Conservation (phyloP, 2,329 filamentous ascomycete genomes). For the Colletotrichum brevisporum region DNA sequence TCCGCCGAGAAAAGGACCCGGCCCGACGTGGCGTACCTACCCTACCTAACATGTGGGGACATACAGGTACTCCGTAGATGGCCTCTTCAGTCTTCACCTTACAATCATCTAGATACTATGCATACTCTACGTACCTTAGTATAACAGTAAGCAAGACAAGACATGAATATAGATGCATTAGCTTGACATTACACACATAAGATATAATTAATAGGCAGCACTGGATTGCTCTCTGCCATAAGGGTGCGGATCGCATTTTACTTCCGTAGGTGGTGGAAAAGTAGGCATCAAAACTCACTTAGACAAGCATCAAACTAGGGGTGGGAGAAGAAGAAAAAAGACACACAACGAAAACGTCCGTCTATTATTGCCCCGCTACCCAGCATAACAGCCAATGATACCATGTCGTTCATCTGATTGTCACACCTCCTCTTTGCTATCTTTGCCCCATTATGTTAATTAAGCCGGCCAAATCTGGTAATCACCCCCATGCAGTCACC, state of each 20-base stretch:
- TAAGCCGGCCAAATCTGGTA: conserved; percentile 35
- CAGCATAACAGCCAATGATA: conserved; percentile 3
- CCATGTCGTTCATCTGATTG: neutral
- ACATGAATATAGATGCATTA: too few relatives aligned
- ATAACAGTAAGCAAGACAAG: too few relatives aligned
- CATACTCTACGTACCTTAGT: neutral
- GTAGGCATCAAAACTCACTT: too few relatives aligned
- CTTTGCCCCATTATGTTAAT: conserved; percentile 28
- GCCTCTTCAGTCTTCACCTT: too few relatives aligned
- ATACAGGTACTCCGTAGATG: too few relatives aligned
- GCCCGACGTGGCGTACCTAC: too few relatives aligned
- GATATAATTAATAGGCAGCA: neutral
- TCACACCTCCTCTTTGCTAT: conserved; percentile 19
- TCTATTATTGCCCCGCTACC: too few relatives aligned
- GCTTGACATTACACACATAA: neutral
- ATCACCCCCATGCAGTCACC: conserved; percentile 3
- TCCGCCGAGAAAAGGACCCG: too few relatives aligned
- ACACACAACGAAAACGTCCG: too few relatives aligned
- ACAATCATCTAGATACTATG: neutral
- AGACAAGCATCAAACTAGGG: neutral
- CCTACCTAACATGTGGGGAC: too few relatives aligned
- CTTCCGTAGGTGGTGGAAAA: too few relatives aligned
- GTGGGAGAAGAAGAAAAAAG: conserved; percentile 4
- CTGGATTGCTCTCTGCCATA: conserved; percentile 1
- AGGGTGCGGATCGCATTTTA: neutral